These are phyloP conservation scores for Mallotus japonicus DNA, from an alignment of 441 rosid genomes.

Conservation along the genomic window DNA sequence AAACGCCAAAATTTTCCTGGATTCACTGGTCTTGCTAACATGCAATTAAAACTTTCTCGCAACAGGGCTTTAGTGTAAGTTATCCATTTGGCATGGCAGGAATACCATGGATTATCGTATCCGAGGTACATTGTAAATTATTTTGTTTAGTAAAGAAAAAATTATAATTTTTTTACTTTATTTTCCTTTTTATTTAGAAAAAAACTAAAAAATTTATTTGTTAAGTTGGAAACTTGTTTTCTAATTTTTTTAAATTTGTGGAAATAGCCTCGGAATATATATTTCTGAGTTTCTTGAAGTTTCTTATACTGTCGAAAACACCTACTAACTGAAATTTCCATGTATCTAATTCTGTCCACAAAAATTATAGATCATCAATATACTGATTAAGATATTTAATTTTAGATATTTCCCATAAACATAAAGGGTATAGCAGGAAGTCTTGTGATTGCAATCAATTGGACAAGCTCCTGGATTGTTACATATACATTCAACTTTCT, in stretches of 20 bases:
- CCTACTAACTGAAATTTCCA: too few species aligned
- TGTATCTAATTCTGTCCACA: too few species aligned
- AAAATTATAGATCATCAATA: too few species aligned
- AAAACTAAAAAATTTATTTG: too few species aligned
- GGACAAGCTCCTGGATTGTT: constrained; percentile 43
- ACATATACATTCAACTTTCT: constrained; percentile 50
- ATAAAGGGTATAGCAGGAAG: constrained; percentile 57
- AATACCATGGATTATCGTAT: constrained; percentile 26
- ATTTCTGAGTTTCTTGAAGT: too few species aligned
- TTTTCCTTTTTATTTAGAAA: too few species aligned
- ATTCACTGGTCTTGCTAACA: neutral
- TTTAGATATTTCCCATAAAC: constrained; percentile 60
- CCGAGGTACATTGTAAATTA: constrained; percentile 17
- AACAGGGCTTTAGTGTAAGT: neutral
- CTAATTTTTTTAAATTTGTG: too few species aligned
- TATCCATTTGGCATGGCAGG: constrained; percentile 21
- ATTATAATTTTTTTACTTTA: too few species aligned
- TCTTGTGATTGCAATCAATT: constrained; percentile 39
- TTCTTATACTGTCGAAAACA: too few species aligned
- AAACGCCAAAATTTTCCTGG: neutral
- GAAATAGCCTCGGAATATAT: too few species aligned
- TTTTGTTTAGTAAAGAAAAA: too few species aligned
- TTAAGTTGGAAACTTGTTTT: too few species aligned
- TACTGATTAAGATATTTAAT: neutral
- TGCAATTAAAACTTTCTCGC: neutral